Base-by-base conservation (phyloP, 2,329 filamentous ascomycete species). In the Apiospora koreana region DNA sequence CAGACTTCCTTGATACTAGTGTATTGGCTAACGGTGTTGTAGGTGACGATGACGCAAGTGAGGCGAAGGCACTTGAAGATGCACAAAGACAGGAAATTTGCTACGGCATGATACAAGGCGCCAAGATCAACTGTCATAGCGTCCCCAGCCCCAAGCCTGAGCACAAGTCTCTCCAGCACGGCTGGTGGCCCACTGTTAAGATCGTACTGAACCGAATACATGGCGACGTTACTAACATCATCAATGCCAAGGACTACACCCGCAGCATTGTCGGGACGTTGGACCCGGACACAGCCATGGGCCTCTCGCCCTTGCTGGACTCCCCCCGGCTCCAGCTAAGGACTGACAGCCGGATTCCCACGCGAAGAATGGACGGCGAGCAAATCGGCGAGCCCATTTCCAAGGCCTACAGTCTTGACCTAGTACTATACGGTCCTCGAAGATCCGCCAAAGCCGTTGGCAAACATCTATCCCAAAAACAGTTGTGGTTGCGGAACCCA, bases 341-440 rank as follows among this genome's bases (percentile, higher is more conserved):
- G 54, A 91, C 93, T 21, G 89, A 91, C 69, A 91, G 91, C 68
- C 90, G 91, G 72, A 90, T 97, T 16, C 88, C 92, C 9, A 84
- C 94, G 58, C 88, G 85, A 54, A 92, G 89, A 76, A 83, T 84
- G 66, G 82, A 84, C 0, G 86, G 86, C n/a, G 93, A 98, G 75
- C 83, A 85, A 45, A 84, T 88, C 21, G 93, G 94, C 45, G 83
- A 88, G 69, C 79, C 85, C 0, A 88, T 87, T 3, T 94, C 93
- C 1, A 83, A 85, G 25, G 81, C 84, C 2, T 90, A 92, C 71
- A 84, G 84, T 16, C 84, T 95, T 35, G 90, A 93, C 28, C 83
- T 97, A 35, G 93, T 94, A 75, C 78, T 98, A 9, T 98, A 96
- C 76, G 94, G 94, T 0, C 91, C 93, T 8, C 86, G 91, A 46